Evolutionary conservation across 2,329 filamentous ascomycete species (phyloP).

Genomic region (Capronia epimyces): DNA sequence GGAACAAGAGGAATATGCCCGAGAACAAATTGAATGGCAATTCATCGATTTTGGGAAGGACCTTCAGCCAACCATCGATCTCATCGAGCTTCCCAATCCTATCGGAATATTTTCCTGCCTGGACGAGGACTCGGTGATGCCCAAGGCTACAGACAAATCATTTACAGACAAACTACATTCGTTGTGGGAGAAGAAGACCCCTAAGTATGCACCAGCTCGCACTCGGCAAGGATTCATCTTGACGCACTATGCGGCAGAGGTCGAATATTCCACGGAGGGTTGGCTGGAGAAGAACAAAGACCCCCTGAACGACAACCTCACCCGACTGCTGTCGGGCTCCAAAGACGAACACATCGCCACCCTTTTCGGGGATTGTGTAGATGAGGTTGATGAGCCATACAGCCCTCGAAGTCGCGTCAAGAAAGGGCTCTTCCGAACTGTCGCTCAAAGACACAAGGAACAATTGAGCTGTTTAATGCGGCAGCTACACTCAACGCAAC

Average conservation of each 20-base stretch:
- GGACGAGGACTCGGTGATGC: constrained; percentile 98
- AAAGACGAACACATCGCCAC: constrained; percentile 74
- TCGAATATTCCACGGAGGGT: constrained; percentile 89
- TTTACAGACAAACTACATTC: constrained; percentile 98
- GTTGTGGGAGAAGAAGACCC: constrained; percentile 91
- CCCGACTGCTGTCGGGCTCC: constrained; percentile 76
- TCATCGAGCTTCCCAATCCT: constrained; percentile 92
- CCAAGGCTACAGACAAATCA: constrained; percentile 91
- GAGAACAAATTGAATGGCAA: constrained; percentile 98
- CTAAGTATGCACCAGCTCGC: constrained; percentile 84
- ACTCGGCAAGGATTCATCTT: constrained; percentile 89
- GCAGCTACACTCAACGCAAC: constrained; percentile 91
- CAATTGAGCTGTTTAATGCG: constrained; percentile 94
- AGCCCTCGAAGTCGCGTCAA: constrained; percentile 76
- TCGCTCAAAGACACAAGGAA: constrained; percentile 95
- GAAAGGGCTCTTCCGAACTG: constrained; percentile 93
- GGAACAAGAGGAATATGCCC: constrained; percentile 95
- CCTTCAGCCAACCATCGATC: constrained; percentile 91
- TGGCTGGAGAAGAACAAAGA: constrained; percentile 99
- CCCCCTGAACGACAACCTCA: constrained; percentile 94
- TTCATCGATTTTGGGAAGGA: constrained; percentile 99
- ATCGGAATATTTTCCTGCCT: constrained; percentile 98
- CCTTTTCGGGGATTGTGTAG: constrained; percentile 83
- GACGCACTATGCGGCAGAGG: constrained; percentile 95
- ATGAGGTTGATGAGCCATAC: constrained; percentile 66